These are phyloP conservation scores for Leucocoprinus leucothites DNA, from an alignment of 768 basidiomycete genomes.

Conservation along the genomic window DNA sequence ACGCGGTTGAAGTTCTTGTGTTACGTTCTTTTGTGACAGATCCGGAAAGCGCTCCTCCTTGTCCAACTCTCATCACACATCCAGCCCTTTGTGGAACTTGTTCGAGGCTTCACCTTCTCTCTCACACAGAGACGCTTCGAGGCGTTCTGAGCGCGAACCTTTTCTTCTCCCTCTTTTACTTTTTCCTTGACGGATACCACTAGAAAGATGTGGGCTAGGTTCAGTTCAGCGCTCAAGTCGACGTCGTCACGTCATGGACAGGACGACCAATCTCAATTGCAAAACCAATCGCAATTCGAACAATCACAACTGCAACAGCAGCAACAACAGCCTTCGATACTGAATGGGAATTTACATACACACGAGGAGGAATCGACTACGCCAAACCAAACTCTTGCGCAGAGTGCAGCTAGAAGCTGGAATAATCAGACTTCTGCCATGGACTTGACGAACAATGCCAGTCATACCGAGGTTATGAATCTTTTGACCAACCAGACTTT, in stretches of 20 bases:
- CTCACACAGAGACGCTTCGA: background rate
- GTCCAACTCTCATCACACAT: slow-evolving; percentile 6
- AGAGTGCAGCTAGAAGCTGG: no score
- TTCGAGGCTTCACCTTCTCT: background rate
- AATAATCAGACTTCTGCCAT: background rate
- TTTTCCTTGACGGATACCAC: background rate
- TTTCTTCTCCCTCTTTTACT: background rate
- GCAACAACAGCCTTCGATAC: background rate
- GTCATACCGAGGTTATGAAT: background rate
- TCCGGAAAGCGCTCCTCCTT: background rate
- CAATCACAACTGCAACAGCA: background rate
- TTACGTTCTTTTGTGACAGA: slow-evolving; percentile 12
- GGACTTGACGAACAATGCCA: background rate
- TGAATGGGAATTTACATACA: no score
- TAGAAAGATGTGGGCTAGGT: slow-evolving; percentile 58
- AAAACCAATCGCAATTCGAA: background rate
- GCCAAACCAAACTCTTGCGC: no score
- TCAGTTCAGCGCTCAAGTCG: slow-evolving; percentile 53
- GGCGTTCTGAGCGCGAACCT: no score
- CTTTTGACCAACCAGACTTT: no score
- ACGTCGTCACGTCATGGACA: slow-evolving; percentile 21
- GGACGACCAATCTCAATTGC: background rate
- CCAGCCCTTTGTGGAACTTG: background rate
- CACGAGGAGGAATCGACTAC: no score
- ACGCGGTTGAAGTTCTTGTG: slow-evolving; percentile 12